Percentiles rank a stretch among this genome's conserved stretches.
Evolutionary conservation across 2,329 filamentous ascomycete genomes (phyloP).

Genomic region (Elsinoe perseae): DNA sequence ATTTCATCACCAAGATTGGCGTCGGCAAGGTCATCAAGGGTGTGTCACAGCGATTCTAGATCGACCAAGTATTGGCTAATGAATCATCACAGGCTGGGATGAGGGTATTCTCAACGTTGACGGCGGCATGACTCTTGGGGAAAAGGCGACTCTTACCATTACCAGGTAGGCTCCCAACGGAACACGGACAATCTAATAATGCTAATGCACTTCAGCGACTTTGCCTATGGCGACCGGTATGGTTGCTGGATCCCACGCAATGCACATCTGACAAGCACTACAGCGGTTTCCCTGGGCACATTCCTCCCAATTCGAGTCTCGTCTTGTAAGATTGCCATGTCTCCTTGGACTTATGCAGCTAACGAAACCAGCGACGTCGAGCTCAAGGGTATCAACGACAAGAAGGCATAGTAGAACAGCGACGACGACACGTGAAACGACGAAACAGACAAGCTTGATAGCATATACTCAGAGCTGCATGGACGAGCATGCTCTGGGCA

Average conservation of each 20-base stretch:
- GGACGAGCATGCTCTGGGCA: background rate
- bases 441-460: background rate
- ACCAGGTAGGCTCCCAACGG: slow-evolving; percentile 50
- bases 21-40: slow-evolving; percentile 79
- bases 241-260: slow-evolving; percentile 26
- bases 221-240: slow-evolving; percentile 56
- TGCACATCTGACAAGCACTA: slow-evolving; percentile 5
- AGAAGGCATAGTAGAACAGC: slow-evolving; percentile 31
- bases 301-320: slow-evolving; percentile 65
- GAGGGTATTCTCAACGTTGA: slow-evolving; percentile 57
- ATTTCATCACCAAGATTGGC: slow-evolving; percentile 73
- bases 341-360: slow-evolving; percentile 13
- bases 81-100: slow-evolving; percentile 39
- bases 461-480: background rate
- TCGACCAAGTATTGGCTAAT: background rate
- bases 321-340: slow-evolving; percentile 62
- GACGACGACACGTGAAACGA: background rate
- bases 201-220: slow-evolving; percentile 44
- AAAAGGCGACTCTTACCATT: slow-evolving; percentile 81
- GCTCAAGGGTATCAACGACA: slow-evolving; percentile 55
- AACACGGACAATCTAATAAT: background rate
- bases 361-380: slow-evolving; percentile 52
- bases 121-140: slow-evolving; percentile 73
- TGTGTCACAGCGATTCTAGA: slow-evolving; percentile 35
- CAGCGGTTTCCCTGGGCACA: slow-evolving; percentile 71